Evolutionary conservation across 148 eudicot genomes (phyloP).

Genomic region (Amaranthus cruentus): DNA sequence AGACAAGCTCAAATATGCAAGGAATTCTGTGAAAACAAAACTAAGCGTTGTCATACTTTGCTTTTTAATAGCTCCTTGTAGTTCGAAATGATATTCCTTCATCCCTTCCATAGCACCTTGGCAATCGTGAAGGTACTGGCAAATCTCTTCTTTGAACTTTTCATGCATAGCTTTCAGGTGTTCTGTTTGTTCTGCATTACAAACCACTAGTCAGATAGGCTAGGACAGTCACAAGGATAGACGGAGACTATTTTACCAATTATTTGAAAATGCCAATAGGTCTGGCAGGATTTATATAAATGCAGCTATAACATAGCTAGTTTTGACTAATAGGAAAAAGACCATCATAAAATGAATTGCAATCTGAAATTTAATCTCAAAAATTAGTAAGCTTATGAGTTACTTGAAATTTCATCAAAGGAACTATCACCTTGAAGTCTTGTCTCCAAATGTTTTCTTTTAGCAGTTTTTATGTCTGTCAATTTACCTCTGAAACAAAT

Average conservation of each 20-base stretch:
- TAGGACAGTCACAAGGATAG: neutral
- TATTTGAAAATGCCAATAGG: neutral
- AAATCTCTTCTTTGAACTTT: conserved; percentile 62
- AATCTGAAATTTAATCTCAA: conserved; percentile 9
- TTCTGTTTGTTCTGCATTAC: conserved; percentile 63
- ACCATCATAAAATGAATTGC: neutral
- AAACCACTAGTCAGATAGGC: conserved; percentile 6
- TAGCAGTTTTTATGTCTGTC: conserved; percentile 41
- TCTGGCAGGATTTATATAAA: neutral
- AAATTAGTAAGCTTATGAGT: neutral
- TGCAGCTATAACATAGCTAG: neutral
- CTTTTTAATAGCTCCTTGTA: conserved; percentile 53
- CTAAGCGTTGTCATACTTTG: conserved; percentile 44
- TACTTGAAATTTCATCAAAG: neutral
- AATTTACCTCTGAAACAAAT: conserved; percentile 64
- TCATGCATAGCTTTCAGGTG: conserved; percentile 52
- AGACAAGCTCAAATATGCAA: neutral
- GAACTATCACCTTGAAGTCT: conserved; percentile 56
- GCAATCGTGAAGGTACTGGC: conserved; percentile 56
- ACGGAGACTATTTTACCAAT: neutral
- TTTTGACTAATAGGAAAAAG: neutral
- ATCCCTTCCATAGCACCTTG: conserved; percentile 54
- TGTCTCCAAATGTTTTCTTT: conserved; percentile 63
- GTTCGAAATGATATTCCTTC: conserved; percentile 53
- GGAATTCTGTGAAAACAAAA: neutral